Evolutionary conservation across 179 eudicot species (phyloP).

Genomic region (Vitellaria paradoxa): DNA sequence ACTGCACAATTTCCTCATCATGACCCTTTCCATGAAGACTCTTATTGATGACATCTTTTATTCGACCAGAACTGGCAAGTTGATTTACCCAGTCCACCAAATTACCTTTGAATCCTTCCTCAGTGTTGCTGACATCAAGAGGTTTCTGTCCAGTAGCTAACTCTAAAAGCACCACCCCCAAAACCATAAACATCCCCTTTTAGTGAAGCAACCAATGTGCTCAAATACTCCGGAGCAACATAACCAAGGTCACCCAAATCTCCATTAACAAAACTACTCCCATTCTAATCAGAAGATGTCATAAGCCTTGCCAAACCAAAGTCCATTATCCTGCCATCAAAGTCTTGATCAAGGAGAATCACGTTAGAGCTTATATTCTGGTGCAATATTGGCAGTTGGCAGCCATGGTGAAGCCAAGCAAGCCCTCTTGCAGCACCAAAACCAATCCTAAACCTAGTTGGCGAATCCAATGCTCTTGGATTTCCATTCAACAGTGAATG

Average conservation of each 20-base stretch:
- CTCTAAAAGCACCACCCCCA: slow-evolving; percentile 75
- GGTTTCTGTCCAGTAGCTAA: slow-evolving; percentile 79
- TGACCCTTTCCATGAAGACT: slow-evolving; percentile 55
- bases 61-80: slow-evolving; percentile 49
- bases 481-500: slow-evolving; percentile 41
- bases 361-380: slow-evolving; percentile 75
- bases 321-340: slow-evolving; percentile 73
- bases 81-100: slow-evolving; percentile 79
- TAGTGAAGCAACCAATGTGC: slow-evolving; percentile 66
- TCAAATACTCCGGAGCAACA: slow-evolving; percentile 79
- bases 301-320: slow-evolving; percentile 68
- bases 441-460: slow-evolving; percentile 66
- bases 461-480: slow-evolving; percentile 52
- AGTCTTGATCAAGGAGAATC: slow-evolving; percentile 74
- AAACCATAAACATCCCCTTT: slow-evolving; percentile 81
- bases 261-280: slow-evolving; percentile 59
- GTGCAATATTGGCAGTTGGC: slow-evolving; percentile 71
- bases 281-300: slow-evolving; percentile 43
- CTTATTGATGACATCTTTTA: slow-evolving; percentile 70
- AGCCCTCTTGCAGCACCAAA: slow-evolving; percentile 79
- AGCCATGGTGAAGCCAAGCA: slow-evolving; percentile 93
- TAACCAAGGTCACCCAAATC: slow-evolving; percentile 87
- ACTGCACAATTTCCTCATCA: slow-evolving; percentile 71
- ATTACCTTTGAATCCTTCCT: slow-evolving; percentile 69
- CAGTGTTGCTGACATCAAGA: slow-evolving; percentile 47